Conservation (phyloP, 78 protist species). For the Protostelium mycophagum region DNA sequence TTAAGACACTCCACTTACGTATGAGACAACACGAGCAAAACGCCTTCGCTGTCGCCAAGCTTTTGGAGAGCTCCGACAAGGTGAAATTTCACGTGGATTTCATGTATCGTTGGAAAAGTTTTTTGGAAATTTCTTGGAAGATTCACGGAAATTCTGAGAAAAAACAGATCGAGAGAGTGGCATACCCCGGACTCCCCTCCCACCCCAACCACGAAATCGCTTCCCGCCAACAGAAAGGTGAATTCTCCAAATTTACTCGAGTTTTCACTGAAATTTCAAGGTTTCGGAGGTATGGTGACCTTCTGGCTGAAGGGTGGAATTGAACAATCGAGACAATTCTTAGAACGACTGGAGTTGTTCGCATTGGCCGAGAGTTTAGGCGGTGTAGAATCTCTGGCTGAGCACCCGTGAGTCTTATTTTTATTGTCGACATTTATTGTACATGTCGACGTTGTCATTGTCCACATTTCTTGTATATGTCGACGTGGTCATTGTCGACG, state of each 20-base stretch:
- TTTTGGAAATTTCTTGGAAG: too few relatives aligned
- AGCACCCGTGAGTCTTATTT: conserved; percentile 14
- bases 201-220: conserved; percentile 79
- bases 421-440: too few relatives aligned
- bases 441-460: too few relatives aligned
- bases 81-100: not conserved
- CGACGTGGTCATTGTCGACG: not conserved
- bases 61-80: conserved; percentile 34
- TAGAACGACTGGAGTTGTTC: conserved; percentile 57
- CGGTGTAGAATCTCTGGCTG: conserved; percentile 65
- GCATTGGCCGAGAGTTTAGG: conserved; percentile 76
- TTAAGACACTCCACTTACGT: conserved; percentile 81
- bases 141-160: too few relatives aligned
- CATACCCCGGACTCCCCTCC: conserved; percentile 80
- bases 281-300: conserved; percentile 62
- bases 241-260: not conserved
- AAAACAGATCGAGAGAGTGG: conserved; percentile 74
- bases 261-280: not conserved
- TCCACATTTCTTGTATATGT: too few relatives aligned
- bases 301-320: conserved; percentile 60
- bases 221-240: conserved; percentile 64
- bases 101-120: too few relatives aligned
- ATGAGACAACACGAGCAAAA: conserved; percentile 73
- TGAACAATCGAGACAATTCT: conserved; percentile 40
- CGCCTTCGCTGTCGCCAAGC: conserved; percentile 66